Percentiles rank a stretch among this genome's conserved stretches.
phyloP scores from a whole-genome alignment of 2,329 filamentous ascomycete species.

The Ceratocystiopsis sp. region DNA sequence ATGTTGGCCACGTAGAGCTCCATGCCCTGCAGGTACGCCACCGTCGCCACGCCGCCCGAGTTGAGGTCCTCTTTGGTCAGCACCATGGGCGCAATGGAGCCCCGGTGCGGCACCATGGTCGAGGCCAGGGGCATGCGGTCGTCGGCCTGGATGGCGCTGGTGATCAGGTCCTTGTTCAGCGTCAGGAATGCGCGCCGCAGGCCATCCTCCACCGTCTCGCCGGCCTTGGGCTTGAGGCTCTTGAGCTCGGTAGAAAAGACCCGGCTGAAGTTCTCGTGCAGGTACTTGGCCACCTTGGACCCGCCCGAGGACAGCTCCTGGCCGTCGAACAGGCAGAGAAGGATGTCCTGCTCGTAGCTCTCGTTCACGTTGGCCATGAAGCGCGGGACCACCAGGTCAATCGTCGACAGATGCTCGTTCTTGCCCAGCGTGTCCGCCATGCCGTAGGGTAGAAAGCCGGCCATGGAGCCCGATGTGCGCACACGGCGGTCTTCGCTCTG shows the following conservation, averaged over 20 bases:
- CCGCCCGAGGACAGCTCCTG: conserved; percentile 77
- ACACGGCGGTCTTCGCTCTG: conserved; percentile 91
- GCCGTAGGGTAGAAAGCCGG: conserved; percentile 81
- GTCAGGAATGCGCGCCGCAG: conserved; percentile 71
- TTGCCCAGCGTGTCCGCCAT: conserved; percentile 93
- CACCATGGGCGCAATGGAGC: conserved; percentile 49
- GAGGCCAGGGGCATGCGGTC: conserved; percentile 5
- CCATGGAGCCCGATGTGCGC: conserved; percentile 86
- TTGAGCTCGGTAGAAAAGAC: conserved; percentile 74
- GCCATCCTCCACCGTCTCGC: conserved; percentile 68
- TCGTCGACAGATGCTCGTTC: conserved; percentile 86
- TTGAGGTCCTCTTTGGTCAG: conserved; percentile 79
- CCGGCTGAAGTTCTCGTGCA: conserved; percentile 87
- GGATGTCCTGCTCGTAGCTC: conserved; percentile 63
- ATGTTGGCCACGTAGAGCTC: conserved; percentile 92
- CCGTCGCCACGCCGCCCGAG: conserved; percentile 81
- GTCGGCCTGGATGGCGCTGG: conserved; percentile 61
- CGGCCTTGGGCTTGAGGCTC: conserved; percentile 42
- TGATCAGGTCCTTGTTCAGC: conserved; percentile 87
- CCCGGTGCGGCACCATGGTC: conserved; percentile 44
- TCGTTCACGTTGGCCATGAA: conserved; percentile 45
- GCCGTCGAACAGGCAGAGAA: conserved; percentile 92
- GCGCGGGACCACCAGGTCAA: conserved; percentile 86
- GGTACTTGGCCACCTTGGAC: conserved; percentile 87
- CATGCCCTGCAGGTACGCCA: conserved; percentile 75